Base-by-base conservation (phyloP, 1,139 yeast species). In the Hanseniaspora gamundiae region DNA sequence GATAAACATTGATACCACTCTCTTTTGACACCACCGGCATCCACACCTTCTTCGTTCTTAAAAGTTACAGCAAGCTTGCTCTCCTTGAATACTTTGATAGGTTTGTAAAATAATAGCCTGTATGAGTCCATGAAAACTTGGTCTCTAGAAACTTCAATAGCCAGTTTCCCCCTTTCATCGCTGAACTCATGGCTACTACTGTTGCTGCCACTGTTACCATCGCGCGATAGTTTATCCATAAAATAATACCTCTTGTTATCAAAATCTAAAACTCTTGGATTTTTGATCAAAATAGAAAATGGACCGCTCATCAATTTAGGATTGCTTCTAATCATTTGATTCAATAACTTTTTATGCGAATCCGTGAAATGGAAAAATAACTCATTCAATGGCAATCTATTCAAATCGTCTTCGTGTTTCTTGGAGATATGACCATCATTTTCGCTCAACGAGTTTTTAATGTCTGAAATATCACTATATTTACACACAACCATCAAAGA, bases 231-330 rank as follows among this genome's bases (percentile, higher is more conserved):
- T 52, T 80, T 77, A 42, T 93, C 73, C 55, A 80, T 85, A 58
- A 93, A 88, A 61, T 80, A 88, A 53, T 80, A 80, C 56, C 86
- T 76, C 65, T 93, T 93, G 65, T 88, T 91, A 63, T 93, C 98
- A 65, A 93, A 91, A 55, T 93, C 98, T 52, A 93, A 67, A 2
- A 91, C 93, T 57, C 80, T 78, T 7, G 96, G 94, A 58, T 87
- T 91, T 55, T 83, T 75, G 19, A 91, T 93, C 57, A 93, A 69
- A 71, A 87, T 79, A 0, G 95, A 78, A 61, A 93, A 87, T 9
- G 97, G 95, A 0, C 99, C 99, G 61, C 91, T 83, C 95, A 91
- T 86, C 52, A 93, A 70, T 54, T 87, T 85, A 1, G 97, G 94
- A 63, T 87, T 88, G 31, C 81, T 73, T 51, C 96, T 72, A 17